Conservation (phyloP, 208 protist genomes). For the Crithidia fasciculata region DNA sequence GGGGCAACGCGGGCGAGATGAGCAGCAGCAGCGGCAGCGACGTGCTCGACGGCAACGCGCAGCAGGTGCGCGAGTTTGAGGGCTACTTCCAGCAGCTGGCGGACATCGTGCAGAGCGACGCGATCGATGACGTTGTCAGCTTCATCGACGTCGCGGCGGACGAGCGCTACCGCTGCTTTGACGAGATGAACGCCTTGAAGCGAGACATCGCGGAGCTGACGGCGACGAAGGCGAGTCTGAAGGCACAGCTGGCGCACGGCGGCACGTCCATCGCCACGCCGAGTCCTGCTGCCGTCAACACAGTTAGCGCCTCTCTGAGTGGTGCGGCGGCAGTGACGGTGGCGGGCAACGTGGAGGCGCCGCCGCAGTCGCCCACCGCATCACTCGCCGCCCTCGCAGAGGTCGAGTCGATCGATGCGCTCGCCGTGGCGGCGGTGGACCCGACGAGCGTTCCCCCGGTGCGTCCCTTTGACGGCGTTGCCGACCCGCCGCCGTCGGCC, state of each 20-base stretch:
- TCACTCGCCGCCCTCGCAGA: slow-evolving; percentile 14
- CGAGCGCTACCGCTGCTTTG: slow-evolving; percentile 62
- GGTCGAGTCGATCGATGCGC: slow-evolving; percentile 13
- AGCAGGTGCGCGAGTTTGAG: slow-evolving; percentile 46
- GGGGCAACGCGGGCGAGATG: not conserved
- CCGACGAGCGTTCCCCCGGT: not conserved
- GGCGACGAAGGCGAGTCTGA: slow-evolving; percentile 27
- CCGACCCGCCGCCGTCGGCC: not conserved
- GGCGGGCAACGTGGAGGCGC: not conserved
- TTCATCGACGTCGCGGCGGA: slow-evolving; percentile 56
- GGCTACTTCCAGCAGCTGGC: slow-evolving; percentile 46
- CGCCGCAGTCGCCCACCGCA: slow-evolving; percentile 7
- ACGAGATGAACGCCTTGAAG: slow-evolving; percentile 53
- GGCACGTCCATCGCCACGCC: not conserved
- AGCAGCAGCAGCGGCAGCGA: slow-evolving; percentile 3
- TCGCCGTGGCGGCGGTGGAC: not conserved
- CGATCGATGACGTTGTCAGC: slow-evolving; percentile 50
- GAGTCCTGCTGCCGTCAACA: not conserved
- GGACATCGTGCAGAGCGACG: slow-evolving; percentile 56
- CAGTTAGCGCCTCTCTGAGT: not conserved
- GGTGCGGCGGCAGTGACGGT: not conserved
- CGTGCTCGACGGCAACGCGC: not conserved
- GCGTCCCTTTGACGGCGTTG: not conserved
- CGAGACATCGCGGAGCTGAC: slow-evolving; percentile 47
- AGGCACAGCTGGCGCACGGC: slow-evolving; percentile 13